A percentile compares a stretch with the other conserved stretches of the same genome.
Evolutionary conservation across 2,329 filamentous ascomycete species (phyloP).

Genomic region (Pseudopithomyces maydicus): DNA sequence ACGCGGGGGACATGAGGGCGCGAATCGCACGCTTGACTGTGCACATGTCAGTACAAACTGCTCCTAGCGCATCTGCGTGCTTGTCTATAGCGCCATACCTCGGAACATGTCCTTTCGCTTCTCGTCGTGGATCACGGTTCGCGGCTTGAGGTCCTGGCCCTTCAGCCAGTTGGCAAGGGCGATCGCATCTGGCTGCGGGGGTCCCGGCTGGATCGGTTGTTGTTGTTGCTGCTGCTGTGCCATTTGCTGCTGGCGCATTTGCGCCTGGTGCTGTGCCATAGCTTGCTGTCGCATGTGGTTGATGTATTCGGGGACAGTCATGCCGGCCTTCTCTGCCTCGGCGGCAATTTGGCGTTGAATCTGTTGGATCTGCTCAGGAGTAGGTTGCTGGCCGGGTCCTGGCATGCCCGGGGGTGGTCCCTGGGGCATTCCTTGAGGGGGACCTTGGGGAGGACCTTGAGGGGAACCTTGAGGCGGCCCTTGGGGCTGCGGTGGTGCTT

Average conservation of each 20-base stretch:
- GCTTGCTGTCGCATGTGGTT: constrained; percentile 59
- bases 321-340: constrained; percentile 82
- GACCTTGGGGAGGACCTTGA: constrained; percentile 29
- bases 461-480: constrained; percentile 24
- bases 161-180: constrained; percentile 89
- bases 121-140: constrained; percentile 92
- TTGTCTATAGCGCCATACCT: constrained; percentile 58
- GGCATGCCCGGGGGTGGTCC: constrained; percentile 31
- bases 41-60: background rate
- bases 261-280: constrained; percentile 59
- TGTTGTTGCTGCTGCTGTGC: constrained; percentile 50
- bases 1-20: constrained; percentile 84
- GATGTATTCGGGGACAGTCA: constrained; percentile 85
- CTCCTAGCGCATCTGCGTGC: background rate
- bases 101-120: constrained; percentile 98
- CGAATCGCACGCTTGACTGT: constrained; percentile 94
- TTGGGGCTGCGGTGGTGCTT: constrained; percentile 17
- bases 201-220: constrained; percentile 74
- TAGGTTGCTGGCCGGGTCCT: constrained; percentile 60
- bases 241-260: constrained; percentile 30
- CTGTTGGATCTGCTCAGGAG: constrained; percentile 80
- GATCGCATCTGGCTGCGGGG: constrained; percentile 85
- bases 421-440: constrained; percentile 24
- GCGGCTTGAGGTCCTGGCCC: constrained; percentile 80
- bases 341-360: constrained; percentile 83